Evolutionary conservation across 2,329 filamentous ascomycete genomes (phyloP).

Genomic region (Cephalotrichum gorgonifer): DNA sequence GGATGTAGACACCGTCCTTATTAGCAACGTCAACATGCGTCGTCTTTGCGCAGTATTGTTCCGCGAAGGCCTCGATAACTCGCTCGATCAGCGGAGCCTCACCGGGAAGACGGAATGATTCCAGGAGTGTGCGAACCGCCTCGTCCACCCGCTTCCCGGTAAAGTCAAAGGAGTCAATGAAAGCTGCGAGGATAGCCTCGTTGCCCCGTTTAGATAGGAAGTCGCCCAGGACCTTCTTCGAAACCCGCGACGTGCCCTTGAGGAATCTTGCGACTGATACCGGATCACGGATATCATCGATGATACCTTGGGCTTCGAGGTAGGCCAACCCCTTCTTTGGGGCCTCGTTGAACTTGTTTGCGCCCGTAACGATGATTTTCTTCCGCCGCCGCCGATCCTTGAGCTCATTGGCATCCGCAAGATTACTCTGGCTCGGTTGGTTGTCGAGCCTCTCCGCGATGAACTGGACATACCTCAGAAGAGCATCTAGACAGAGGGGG

Average conservation of each 20-base stretch:
- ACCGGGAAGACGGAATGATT: conserved; percentile 86
- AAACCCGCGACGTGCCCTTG: conserved; percentile 75
- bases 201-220: conserved; percentile 88
- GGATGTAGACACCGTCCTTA: conserved; percentile 77
- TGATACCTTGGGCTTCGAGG: conserved; percentile 76
- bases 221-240: conserved; percentile 85
- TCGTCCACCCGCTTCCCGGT: conserved; percentile 79
- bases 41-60: conserved; percentile 66
- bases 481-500: conserved; percentile 82
- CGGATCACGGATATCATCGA: conserved; percentile 64
- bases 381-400: conserved; percentile 69
- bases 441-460: conserved; percentile 79
- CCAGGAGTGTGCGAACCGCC: conserved; percentile 75
- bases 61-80: conserved; percentile 78
- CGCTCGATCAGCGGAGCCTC: conserved; percentile 89
- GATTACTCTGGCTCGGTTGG: conserved; percentile 41
- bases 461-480: conserved; percentile 85
- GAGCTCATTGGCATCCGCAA: conserved; percentile 51
- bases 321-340: conserved; percentile 84
- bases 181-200: conserved; percentile 72
- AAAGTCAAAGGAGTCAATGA: conserved; percentile 84
- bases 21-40: conserved; percentile 68
- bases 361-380: conserved; percentile 78
- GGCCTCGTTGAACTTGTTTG: conserved; percentile 88
- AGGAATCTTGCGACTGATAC: conserved; percentile 77